Base-by-base conservation (phyloP, 768 basidiomycete genomes). In the Naganishia vishniacii region DNA sequence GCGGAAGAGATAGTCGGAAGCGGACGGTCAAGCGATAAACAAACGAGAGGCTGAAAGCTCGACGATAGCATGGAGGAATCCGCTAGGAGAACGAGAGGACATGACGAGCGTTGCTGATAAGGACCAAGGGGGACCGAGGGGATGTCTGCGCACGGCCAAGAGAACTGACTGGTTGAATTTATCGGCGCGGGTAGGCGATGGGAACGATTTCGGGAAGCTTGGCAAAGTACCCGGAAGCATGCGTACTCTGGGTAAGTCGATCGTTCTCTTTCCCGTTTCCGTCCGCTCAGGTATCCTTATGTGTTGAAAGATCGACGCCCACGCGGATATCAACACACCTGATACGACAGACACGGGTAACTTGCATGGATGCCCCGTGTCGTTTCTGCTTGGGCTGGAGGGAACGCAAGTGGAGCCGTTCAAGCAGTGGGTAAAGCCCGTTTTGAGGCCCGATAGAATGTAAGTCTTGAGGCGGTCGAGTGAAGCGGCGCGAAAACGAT, bases 281-380 rank as follows among this genome's bases (percentile, higher is more conserved):
- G 25, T 16, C 37, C n/a, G 13, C 18, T 44, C 11, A 8, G 5
- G 18, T 9, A 23, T 6, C 42, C 12, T 37, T 4, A 11, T 40
- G 4, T 28, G 12, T 34, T 8, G 15, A 7, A 66, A 77, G 75
- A 81, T 98, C 65, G 95, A 99, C 74, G 95, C 95, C 2, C 95
- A 97, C 71, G 88, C 91, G 20, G 95, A 98, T 75, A 91, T 99
- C 80, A 97, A 99, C 78, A 95, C 93, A 6, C 79, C 83, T 12
- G 84, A 87, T 62, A 84, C 88, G 16, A 92, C 92, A 20, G 86
- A 76, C 49, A 73, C 72, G 83, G 94, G 94, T 31, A 97, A 98
- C 78, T 86, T 99, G 48, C 95, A 99, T 78, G 95, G 95, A 66
- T 97, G 95, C 87, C 95, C 95, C 23, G 84, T 98, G 46, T 90